These are phyloP conservation scores for Quercus tomentella DNA, from an alignment of 331 rosid species.

Conservation along the genomic window DNA sequence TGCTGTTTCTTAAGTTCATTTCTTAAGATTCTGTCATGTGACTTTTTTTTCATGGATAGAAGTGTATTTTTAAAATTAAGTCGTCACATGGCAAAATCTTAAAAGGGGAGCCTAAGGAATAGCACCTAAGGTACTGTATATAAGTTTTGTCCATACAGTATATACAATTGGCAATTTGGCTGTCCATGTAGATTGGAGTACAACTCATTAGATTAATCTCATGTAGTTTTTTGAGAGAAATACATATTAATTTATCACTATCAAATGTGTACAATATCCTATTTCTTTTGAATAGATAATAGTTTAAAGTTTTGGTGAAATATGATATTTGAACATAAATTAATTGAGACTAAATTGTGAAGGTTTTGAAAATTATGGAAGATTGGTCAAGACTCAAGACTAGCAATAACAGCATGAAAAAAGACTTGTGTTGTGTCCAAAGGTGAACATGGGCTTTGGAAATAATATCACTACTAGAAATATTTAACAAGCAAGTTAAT, in stretches of 20 bases:
- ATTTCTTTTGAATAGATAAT: background rate
- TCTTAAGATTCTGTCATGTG: no score
- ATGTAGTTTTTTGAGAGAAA: background rate
- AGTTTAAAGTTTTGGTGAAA: background rate
- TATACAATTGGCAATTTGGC: background rate
- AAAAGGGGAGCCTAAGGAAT: fast-evolving
- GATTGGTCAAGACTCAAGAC: constrained; percentile 18
- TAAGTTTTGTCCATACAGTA: no score
- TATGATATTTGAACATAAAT: background rate
- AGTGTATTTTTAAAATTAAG: no score
- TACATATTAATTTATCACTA: background rate
- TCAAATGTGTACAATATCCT: no score
- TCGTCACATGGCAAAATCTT: no score
- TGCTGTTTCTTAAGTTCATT: no score
- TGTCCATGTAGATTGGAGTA: background rate
- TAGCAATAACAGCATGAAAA: constrained; percentile 10
- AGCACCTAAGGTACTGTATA: no score
- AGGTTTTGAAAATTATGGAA: background rate
- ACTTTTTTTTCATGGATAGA: no score
- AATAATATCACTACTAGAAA: constrained; percentile 95
- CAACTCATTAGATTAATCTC: background rate
- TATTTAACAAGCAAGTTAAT: constrained; percentile 74
- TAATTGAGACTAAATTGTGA: background rate
- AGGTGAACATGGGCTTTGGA: constrained; percentile 99
- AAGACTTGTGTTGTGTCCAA: constrained; percentile 18